A percentile compares a stretch with the other conserved stretches of the same genome.
Evolutionary conservation across 768 basidiomycete species (phyloP).

Genomic region (Podaxis pistillaris): DNA sequence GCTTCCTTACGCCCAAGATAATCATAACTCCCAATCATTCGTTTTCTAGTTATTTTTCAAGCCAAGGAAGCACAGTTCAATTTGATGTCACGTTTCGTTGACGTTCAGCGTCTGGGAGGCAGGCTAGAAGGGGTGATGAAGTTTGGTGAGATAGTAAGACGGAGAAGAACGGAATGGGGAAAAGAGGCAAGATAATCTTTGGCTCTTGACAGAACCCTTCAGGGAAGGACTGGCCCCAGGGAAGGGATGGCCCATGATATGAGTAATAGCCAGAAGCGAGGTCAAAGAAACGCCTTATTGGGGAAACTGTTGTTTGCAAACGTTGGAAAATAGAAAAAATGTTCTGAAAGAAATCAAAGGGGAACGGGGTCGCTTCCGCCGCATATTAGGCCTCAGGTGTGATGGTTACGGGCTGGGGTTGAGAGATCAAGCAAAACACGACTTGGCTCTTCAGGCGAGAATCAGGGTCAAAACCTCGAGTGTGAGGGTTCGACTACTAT

Average conservation of each 20-base stretch:
- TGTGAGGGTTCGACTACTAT: not conserved
- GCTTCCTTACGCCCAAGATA: not conserved
- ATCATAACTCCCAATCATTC: conserved; percentile 4
- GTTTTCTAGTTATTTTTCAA: not conserved
- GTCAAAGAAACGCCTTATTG: not conserved
- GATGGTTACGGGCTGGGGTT: conserved; percentile 5
- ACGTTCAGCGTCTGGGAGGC: not conserved
- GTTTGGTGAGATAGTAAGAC: not conserved
- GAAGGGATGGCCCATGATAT: not conserved
- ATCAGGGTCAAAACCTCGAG: not conserved
- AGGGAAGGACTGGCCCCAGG: conserved; percentile 3
- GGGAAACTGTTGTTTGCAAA: not conserved
- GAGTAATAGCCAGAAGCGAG: not conserved
- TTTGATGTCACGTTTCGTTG: conserved; percentile 1
- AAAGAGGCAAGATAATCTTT: not conserved
- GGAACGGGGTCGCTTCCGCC: not conserved
- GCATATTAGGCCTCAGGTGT: not conserved
- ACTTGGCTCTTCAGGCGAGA: not conserved
- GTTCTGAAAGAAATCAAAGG: not conserved
- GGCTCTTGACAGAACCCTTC: not conserved
- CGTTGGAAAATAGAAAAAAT: not conserved
- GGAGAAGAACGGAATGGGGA: conserved; percentile 1
- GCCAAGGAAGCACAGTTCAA: not conserved
- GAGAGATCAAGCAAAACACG: not conserved
- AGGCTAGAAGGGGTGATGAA: conserved; percentile 7